Conservation (phyloP, 2,329 filamentous ascomycete species). For the Drechslerella stenobrocha region DNA sequence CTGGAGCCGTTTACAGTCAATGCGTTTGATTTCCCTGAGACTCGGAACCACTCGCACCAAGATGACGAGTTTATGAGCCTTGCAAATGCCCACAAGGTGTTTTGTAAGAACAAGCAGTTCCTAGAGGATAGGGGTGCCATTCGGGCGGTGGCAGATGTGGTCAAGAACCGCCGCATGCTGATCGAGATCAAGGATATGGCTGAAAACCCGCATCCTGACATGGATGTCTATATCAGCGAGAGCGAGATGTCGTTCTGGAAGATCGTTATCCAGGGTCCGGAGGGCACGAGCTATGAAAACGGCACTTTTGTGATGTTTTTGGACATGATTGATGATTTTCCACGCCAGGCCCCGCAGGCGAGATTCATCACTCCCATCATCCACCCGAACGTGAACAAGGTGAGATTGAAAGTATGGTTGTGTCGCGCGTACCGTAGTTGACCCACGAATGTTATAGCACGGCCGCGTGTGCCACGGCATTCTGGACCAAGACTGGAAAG, state of each 20-base stretch:
- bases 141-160: conserved; percentile 24
- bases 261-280: conserved; percentile 47
- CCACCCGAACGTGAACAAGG: conserved; percentile 53
- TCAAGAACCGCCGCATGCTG: conserved; percentile 41
- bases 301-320: conserved; percentile 50
- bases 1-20: conserved; percentile 38
- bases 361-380: conserved; percentile 51
- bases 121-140: conserved; percentile 22
- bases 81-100: conserved; percentile 36
- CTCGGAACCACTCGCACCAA: conserved; percentile 27
- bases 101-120: conserved; percentile 30
- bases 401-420: conserved; percentile 9
- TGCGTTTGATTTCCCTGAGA: conserved; percentile 36
- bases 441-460: conserved; percentile 43
- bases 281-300: conserved; percentile 29
- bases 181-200: conserved; percentile 49
- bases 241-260: conserved; percentile 51
- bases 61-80: conserved; percentile 46
- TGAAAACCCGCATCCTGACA: conserved; percentile 48
- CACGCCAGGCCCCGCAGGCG: conserved; percentile 46
- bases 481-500: conserved; percentile 51
- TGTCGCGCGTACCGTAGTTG: neutral
- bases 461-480: conserved; percentile 52
- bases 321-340: conserved; percentile 49
- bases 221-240: conserved; percentile 51